A percentile compares a stretch with the other conserved stretches of the same genome.
Evolutionary conservation across 1,139 yeast species (phyloP).

Genomic region (Suhomyces guaymorum): DNA sequence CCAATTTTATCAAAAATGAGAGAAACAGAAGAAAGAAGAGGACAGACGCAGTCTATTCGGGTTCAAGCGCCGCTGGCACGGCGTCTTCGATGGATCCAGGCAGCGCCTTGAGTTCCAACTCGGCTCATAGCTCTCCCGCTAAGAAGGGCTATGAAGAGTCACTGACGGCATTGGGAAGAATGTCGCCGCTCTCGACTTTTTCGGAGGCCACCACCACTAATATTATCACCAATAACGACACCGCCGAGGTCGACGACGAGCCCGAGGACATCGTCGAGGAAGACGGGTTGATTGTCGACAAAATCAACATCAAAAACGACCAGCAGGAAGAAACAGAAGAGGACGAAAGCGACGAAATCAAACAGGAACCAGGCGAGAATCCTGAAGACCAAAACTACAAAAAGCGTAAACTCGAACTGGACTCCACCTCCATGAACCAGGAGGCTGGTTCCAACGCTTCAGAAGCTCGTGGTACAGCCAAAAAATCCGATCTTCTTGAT

Average conservation of each 20-base stretch:
- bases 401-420: conserved; percentile 1
- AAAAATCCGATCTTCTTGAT: conserved; percentile 3
- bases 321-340: too few relatives aligned
- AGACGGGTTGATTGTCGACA: conserved; percentile 22
- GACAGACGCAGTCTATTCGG: too few relatives aligned
- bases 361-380: too few relatives aligned
- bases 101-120: too few relatives aligned
- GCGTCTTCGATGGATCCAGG: too few relatives aligned
- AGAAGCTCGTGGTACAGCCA: background rate
- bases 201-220: background rate
- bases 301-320: conserved; percentile 16
- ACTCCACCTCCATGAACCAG: background rate
- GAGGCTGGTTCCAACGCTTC: background rate
- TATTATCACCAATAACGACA: conserved; percentile 1
- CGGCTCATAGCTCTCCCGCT: background rate
- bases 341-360: conserved; percentile 19
- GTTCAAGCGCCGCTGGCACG: too few relatives aligned
- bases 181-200: conserved; percentile 2
- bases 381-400: too few relatives aligned
- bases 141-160: too few relatives aligned
- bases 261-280: conserved; percentile 20
- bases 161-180: too few relatives aligned
- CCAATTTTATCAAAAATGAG: conserved; percentile 32
- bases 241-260: conserved; percentile 14
- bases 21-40: conserved; percentile 17